Percentiles rank a stretch among this genome's conserved stretches.
Conservation (phyloP, 352 stramenopile species). For the Phytophthora pluvialis region DNA sequence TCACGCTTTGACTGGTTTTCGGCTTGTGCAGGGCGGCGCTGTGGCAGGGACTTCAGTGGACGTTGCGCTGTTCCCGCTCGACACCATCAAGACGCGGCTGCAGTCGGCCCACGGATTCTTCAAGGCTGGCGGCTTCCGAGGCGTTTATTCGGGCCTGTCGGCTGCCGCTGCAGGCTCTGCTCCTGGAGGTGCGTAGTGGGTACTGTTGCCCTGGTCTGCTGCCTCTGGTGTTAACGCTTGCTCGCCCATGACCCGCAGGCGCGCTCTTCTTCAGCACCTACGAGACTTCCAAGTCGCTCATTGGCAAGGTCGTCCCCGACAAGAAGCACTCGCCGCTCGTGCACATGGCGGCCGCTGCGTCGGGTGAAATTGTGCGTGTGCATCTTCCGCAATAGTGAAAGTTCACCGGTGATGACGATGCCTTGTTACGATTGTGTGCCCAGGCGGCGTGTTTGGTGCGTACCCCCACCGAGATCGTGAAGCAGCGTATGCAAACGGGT, state of each 20-base stretch:
- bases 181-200: constrained; percentile 74
- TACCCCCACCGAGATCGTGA: constrained; percentile 99
- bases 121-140: constrained; percentile 96
- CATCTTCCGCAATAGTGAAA: too few species aligned
- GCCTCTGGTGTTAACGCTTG: neutral
- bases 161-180: constrained; percentile 92
- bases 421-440: constrained; percentile 12
- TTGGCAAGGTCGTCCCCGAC: constrained; percentile 58
- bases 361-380: constrained; percentile 91
- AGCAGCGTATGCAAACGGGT: constrained; percentile 98
- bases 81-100: constrained; percentile 99
- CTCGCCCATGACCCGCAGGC: constrained; percentile 44
- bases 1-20: constrained; percentile 16
- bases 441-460: constrained; percentile 96
- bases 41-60: constrained; percentile 97
- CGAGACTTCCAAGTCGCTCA: constrained; percentile 89
- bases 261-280: constrained; percentile 92
- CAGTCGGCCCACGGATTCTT: constrained; percentile 97
- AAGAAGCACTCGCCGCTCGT: constrained; percentile 86
- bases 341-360: constrained; percentile 96
- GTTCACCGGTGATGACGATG: constrained; percentile 1
- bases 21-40: constrained; percentile 83
- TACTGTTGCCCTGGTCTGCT: neutral
- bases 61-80: constrained; percentile 97
- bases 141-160: constrained; percentile 92